phyloP scores from a whole-genome alignment of 257 asterid genomes.

The Solanum gandarillasii region DNA sequence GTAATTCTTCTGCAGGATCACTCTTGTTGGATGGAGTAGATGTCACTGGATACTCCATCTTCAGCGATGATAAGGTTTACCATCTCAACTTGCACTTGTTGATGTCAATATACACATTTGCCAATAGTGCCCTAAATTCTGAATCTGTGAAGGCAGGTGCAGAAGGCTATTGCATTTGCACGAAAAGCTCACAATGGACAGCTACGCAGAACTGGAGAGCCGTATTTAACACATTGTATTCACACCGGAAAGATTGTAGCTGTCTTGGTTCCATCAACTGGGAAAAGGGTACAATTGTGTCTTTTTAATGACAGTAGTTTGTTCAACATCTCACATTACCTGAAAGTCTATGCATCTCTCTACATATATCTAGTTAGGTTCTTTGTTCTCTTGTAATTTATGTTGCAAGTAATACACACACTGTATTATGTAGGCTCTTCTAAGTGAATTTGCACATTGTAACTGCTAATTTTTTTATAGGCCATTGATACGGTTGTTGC shows the following conservation, averaged over 20 bases:
- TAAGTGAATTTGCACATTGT: not conserved
- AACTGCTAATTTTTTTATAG: slow-evolving; percentile 20
- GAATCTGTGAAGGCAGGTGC: slow-evolving; percentile 92
- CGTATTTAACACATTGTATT: slow-evolving; percentile 86
- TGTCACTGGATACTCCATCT: slow-evolving; percentile 79
- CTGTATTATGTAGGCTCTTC: not conserved
- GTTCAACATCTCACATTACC: not conserved
- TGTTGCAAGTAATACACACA: not conserved
- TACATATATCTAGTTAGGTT: not conserved
- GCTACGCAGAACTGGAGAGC: slow-evolving; percentile 92
- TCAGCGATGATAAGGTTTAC: slow-evolving; percentile 74
- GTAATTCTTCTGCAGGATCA: slow-evolving; percentile 49
- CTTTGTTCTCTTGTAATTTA: not conserved
- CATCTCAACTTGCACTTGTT: slow-evolving; percentile 33
- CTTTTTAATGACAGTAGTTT: not conserved
- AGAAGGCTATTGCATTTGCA: slow-evolving; percentile 87
- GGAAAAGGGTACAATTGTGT: slow-evolving; percentile 56
- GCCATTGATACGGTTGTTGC: slow-evolving; percentile 90
- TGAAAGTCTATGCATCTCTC: not conserved
- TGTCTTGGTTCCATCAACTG: slow-evolving; percentile 68
- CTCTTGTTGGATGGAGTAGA: slow-evolving; percentile 81
- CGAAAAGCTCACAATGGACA: slow-evolving; percentile 91
- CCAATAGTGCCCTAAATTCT: slow-evolving; percentile 30
- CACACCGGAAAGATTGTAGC: slow-evolving; percentile 86
- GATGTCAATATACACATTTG: slow-evolving; percentile 6